Base-by-base conservation (phyloP, 2,329 filamentous ascomycete genomes). In the Seiridium cupressi region DNA sequence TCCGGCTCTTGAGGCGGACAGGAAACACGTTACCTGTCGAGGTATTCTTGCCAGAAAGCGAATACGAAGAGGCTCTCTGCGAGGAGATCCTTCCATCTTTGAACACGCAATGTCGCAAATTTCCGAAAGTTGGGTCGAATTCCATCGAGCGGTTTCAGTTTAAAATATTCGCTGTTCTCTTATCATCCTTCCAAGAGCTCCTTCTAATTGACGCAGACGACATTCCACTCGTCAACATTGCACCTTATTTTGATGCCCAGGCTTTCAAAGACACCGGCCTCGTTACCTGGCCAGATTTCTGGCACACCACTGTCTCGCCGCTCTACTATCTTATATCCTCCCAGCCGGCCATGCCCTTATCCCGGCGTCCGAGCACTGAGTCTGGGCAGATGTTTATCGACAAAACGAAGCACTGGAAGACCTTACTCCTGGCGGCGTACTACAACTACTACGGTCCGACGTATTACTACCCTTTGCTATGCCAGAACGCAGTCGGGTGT, bases 191-290 rank as follows among this genome's bases (percentile, higher is more conserved):
- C 63, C 81, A 85, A 66, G 77, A 85, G 57, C 77, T 85, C 9
- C 74, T 87, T 18, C 85, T 84, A 70, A 79, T 87, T 66, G 84
- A 87, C 65, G 81, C 81, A 59, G 84, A 86, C 65, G 78, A 77
- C 62, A 84, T 85, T 65, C 82, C 84, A 4, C 60, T 75, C 38
- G 62, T 64, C 59, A 71, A 70, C 55, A 73, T 74, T 0, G 70
- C 75, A 10, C 61, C 69, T 3, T 69, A 87, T 11, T 82, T 87
- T 63, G 70, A 77, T n/a, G 72, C 75, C 1, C 78, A 83, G 44
- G 81, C 82, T 0, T 87, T 81, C 69, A 74, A 65, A 5, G 79
- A 79, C 2, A 77, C 76, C 1, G 84, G 84, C 11, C 71, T 86
- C 57, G 75, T 87, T 13, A 78, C 80, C 13, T 87, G 83, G 83